Base-by-base conservation (phyloP, 2,329 filamentous ascomycete genomes). In the Colletotrichum cereale region DNA sequence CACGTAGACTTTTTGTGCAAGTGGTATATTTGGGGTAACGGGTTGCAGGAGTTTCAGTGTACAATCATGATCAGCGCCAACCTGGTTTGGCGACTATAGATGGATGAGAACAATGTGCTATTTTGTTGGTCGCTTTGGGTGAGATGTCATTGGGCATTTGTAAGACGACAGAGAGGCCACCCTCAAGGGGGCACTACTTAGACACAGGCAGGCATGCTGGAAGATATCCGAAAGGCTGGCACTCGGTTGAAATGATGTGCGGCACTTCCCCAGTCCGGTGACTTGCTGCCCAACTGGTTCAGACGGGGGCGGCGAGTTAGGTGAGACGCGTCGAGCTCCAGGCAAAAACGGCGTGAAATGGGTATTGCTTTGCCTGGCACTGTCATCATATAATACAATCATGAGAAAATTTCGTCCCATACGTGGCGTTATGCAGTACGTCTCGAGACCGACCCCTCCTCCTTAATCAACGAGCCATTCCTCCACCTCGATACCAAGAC, bases 401-500 rank as follows among this genome's bases (percentile, higher is more conserved):
- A 12, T 31, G 31, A 26, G 16, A 31, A 31, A n/a, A 2, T 10
- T 10, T 53, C 18, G 10, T 31, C 8, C 4, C 18, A 21, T 31
- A 31, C 40, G 21, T 38, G 16, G 55, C 58, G 40, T 29, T 4
- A 21, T 57, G 16, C 29, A n/a, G 7, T 36, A 18, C 11, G 36
- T 38, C n/a, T 18, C 4, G 10, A 29, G 1, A 31, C 36, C 8
- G n/a, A 12, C 3, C 40, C n/a, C 4, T n/a, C 24, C 5, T 16
- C 21, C 42, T 78, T 79, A 93, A 74, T 93, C 92, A 60, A 91
- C 86, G 66, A 94, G 81, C 86, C 91, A 95, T 79, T 96, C 93
- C 73, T 93, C 90, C 16, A 95, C 86, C 79, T 95, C 93, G n/a
- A 96, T 86, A 2, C 92, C 91, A 62, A 96, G 88, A 77, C 89